Percentiles rank a stretch among this genome's conserved stretches.
phyloP scores from a whole-genome alignment of 495 filamentous ascomycete genomes.

The Xanthoparmelia taractica region DNA sequence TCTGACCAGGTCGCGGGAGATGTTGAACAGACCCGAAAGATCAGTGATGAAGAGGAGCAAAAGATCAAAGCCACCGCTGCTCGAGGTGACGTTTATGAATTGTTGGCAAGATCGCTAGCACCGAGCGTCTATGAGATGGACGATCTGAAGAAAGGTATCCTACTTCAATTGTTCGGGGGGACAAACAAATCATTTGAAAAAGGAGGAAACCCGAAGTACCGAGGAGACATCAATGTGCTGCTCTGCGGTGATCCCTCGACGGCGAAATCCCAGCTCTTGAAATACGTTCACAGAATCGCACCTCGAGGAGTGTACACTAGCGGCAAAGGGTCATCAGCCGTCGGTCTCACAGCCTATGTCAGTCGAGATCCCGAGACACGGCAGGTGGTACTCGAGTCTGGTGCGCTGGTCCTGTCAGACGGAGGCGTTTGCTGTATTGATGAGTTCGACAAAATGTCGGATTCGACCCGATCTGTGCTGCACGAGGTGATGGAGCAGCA shows the following conservation, averaged over 20 bases:
- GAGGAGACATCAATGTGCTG: constrained; percentile 95
- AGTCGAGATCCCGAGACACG: constrained; percentile 91
- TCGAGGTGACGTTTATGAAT: constrained; percentile 84
- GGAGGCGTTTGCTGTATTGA: constrained; percentile 98
- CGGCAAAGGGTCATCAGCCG: constrained; percentile 93
- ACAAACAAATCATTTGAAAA: constrained; percentile 99
- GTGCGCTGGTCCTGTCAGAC: constrained; percentile 89
- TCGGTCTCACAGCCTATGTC: constrained; percentile 96
- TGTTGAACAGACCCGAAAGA: constrained; percentile 72
- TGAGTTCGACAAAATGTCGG: constrained; percentile 99
- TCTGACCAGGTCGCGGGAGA: constrained; percentile 65
- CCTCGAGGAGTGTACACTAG: constrained; percentile 95
- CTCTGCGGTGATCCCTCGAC: constrained; percentile 96
- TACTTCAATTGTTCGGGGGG: constrained; percentile 92
- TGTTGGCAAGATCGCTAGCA: constrained; percentile 84
- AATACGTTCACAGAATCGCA: constrained; percentile 95
- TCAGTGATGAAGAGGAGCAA: constrained; percentile 83
- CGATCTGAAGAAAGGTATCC: constrained; percentile 96
- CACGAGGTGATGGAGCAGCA: constrained; percentile 99
- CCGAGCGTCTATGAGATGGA: constrained; percentile 98
- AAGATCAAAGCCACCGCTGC: constrained; percentile 78
- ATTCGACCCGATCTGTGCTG: constrained; percentile 86
- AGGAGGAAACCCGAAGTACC: constrained; percentile 87
- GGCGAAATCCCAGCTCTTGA: constrained; percentile 85
- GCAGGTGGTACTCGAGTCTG: constrained; percentile 93